Conservation (phyloP, 2,329 filamentous ascomycete species). For the Trichoderma arundinaceum region DNA sequence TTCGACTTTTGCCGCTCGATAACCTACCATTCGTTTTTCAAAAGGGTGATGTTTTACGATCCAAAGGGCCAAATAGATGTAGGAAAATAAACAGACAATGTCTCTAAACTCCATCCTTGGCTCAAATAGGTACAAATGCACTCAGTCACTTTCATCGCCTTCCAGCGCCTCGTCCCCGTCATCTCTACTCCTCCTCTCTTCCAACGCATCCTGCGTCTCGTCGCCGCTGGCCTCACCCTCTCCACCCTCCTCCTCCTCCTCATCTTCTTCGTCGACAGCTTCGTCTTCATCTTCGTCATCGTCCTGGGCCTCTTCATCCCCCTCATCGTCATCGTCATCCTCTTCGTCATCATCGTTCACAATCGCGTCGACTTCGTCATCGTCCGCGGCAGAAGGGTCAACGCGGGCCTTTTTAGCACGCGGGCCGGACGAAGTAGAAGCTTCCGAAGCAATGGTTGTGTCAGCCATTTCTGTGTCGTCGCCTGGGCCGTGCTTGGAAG, state of each 20-base stretch:
- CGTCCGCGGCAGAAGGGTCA: conserved; percentile 45
- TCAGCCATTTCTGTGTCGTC: conserved; percentile 49
- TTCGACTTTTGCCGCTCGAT: too few species aligned
- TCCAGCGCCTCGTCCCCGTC: conserved; percentile 65
- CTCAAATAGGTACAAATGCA: background rate
- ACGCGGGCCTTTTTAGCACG: conserved; percentile 55
- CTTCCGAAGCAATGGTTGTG: conserved; percentile 41
- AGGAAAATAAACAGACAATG: too few species aligned
- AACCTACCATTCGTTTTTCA: too few species aligned
- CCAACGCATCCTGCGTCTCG: conserved; percentile 59
- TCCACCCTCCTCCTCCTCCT: conserved; percentile 51
- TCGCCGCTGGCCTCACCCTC: conserved; percentile 59
- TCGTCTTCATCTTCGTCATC: conserved; percentile 57
- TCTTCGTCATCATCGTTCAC: conserved; percentile 51
- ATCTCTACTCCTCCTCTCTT: conserved; percentile 55
- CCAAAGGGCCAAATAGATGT: too few species aligned
- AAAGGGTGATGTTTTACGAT: too few species aligned
- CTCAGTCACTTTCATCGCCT: conserved; percentile 63
- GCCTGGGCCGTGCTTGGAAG: conserved; percentile 57
- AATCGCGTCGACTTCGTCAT: conserved; percentile 39
- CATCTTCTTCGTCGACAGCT: conserved; percentile 51
- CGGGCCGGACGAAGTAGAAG: conserved; percentile 34
- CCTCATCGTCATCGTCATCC: conserved; percentile 39
- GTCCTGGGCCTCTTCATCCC: conserved; percentile 45
- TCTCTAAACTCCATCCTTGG: background rate